Percentiles rank a stretch among this genome's conserved stretches.
Evolutionary conservation across 208 protist species (phyloP).

Genomic region (Acanthamoeba healyi): DNA sequence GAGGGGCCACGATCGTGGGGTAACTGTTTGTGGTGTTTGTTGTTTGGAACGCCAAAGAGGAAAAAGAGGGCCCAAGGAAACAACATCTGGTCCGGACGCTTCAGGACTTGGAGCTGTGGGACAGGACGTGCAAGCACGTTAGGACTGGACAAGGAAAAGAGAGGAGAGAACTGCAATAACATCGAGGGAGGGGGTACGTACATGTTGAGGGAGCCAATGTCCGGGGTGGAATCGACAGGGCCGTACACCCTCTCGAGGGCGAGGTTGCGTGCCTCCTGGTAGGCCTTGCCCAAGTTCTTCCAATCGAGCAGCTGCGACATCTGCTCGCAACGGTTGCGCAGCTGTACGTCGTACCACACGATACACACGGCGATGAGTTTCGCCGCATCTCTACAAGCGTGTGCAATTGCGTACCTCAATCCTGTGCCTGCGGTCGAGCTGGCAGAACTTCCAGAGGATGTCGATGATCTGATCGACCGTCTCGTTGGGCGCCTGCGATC

Average conservation of each 20-base stretch:
- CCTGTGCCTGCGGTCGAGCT: constrained; percentile 80
- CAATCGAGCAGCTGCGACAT: constrained; percentile 83
- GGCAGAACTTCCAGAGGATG: constrained; percentile 83
- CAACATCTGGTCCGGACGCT: no score
- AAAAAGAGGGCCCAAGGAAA: no score
- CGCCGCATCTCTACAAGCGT: no score
- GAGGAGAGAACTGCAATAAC: neutral
- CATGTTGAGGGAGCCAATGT: constrained; percentile 32
- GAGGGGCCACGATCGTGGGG: no score
- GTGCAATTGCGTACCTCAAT: constrained; percentile 74
- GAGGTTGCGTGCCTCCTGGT: constrained; percentile 77
- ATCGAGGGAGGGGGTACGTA: neutral
- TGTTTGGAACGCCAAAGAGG: no score
- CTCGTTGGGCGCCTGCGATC: constrained; percentile 76
- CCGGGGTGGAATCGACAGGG: constrained; percentile 2
- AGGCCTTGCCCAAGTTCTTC: constrained; percentile 81
- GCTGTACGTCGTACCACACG: neutral
- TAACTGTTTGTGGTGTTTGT: no score
- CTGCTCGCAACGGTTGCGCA: constrained; percentile 88
- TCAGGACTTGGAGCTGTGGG: no score
- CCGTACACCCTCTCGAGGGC: constrained; percentile 77
- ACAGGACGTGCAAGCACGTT: no score
- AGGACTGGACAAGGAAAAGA: no score
- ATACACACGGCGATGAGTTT: no score
- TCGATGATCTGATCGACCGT: constrained; percentile 81